These are phyloP conservation scores for Fistulifera solaris DNA, from an alignment of 108 stramenopile genomes.

Conservation along the genomic window DNA sequence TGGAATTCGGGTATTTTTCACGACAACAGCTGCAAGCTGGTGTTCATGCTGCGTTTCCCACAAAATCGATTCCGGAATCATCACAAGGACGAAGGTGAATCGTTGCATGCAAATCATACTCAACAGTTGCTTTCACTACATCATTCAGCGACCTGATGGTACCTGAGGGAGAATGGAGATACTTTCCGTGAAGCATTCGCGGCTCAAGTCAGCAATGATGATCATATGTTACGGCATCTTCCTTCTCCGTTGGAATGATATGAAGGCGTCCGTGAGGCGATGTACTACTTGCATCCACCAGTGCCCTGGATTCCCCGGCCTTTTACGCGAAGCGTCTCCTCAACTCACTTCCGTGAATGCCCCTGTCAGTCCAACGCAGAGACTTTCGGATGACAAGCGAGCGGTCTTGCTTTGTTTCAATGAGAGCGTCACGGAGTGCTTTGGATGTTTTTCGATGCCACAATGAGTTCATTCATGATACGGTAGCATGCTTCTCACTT, in stretches of 20 bases:
- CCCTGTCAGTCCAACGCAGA: not conserved
- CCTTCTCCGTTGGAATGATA: slow-evolving; percentile 67
- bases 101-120: slow-evolving; percentile 89
- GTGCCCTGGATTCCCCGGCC: slow-evolving; percentile 12
- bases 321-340: not conserved
- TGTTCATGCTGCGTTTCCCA: slow-evolving; percentile 71
- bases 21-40: slow-evolving; percentile 79
- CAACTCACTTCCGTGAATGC: not conserved
- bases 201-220: slow-evolving; percentile 37
- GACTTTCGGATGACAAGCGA: slow-evolving; percentile 30
- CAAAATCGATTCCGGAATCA: slow-evolving; percentile 66
- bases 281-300: slow-evolving; percentile 22
- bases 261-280: slow-evolving; percentile 26
- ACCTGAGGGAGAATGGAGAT: slow-evolving; percentile 72
- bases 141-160: slow-evolving; percentile 78
- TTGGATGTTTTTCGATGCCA: slow-evolving; percentile 84
- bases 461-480: slow-evolving; percentile 84
- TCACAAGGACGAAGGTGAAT: slow-evolving; percentile 85
- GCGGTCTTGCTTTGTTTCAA: slow-evolving; percentile 84
- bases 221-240: slow-evolving; percentile 47
- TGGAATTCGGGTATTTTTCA: slow-evolving; percentile 70
- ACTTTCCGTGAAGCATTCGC: slow-evolving; percentile 45
- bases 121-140: slow-evolving; percentile 88
- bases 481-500: slow-evolving; percentile 66
- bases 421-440: slow-evolving; percentile 78